A percentile compares a stretch with the other conserved stretches of the same genome.
Conservation (phyloP, 139 green algal genomes). For the Chlamydomonas sphaeroides region DNA sequence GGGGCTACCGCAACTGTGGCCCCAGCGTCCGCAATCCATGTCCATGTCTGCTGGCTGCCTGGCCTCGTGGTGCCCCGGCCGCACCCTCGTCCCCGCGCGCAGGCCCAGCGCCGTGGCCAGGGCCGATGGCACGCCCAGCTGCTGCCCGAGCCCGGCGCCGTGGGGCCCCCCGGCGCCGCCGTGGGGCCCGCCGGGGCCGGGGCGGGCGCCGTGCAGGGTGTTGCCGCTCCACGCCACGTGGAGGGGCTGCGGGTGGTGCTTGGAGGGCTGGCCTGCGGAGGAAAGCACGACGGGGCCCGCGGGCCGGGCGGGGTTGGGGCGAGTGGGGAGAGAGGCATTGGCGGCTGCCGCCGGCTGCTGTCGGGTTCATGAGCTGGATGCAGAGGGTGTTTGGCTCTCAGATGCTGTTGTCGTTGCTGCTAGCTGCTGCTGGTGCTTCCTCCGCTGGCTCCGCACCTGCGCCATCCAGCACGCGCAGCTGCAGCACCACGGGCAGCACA, state of each 20-base stretch:
- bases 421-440: too few species aligned
- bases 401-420: too few species aligned
- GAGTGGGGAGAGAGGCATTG: too few species aligned
- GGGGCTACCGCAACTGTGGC: too few species aligned
- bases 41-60: too few species aligned
- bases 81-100: conserved; percentile 12
- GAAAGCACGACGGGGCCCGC: not conserved
- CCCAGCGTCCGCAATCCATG: too few species aligned
- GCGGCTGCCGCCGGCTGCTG: too few species aligned
- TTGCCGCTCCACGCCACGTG: conserved; percentile 1
- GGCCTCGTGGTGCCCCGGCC: too few species aligned
- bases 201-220: not conserved
- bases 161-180: conserved; percentile 6
- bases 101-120: conserved; percentile 31
- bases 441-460: conserved; percentile 37
- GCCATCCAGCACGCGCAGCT: conserved; percentile 22
- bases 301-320: too few species aligned
- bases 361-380: too few species aligned
- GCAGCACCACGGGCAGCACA: conserved; percentile 30
- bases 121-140: conserved; percentile 38
- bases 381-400: too few species aligned
- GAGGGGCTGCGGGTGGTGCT: conserved; percentile 1
- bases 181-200: not conserved
- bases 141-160: not conserved
- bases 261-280: conserved; percentile 18